A percentile compares a stretch with the other conserved stretches of the same genome.
phyloP scores from a whole-genome alignment of 2,329 filamentous ascomycete genomes.

The Sclerotinia spermophila region DNA sequence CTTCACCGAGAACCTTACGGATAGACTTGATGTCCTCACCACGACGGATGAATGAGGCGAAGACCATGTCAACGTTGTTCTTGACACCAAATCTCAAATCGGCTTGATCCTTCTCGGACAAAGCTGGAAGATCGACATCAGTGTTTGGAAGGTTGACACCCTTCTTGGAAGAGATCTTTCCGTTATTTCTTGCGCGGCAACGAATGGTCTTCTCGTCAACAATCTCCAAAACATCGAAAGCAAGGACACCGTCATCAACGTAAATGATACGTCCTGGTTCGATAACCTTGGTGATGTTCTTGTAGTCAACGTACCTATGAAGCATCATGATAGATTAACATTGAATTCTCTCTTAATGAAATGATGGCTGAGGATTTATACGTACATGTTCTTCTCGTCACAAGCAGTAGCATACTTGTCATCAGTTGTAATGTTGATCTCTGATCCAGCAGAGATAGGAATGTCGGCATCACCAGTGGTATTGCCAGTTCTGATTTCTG shows the following conservation, averaged over 20 bases:
- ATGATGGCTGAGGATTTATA: conserved; percentile 20
- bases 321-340: background rate
- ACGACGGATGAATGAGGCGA: conserved; percentile 95
- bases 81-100: conserved; percentile 95
- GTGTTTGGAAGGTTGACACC: conserved; percentile 99
- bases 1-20: conserved; percentile 82
- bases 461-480: conserved; percentile 68
- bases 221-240: conserved; percentile 87
- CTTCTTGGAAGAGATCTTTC: conserved; percentile 98
- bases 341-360: background rate
- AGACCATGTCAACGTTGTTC: conserved; percentile 99
- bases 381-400: conserved; percentile 91
- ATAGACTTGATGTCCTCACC: conserved; percentile 92
- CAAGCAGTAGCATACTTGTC: conserved; percentile 82
- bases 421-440: conserved; percentile 96
- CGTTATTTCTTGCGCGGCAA: conserved; percentile 89
- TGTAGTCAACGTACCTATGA: conserved; percentile 90
- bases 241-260: conserved; percentile 96
- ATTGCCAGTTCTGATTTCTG: conserved; percentile 82
- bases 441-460: conserved; percentile 75
- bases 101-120: conserved; percentile 96
- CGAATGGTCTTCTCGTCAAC: conserved; percentile 85
- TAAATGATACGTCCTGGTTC: conserved; percentile 88
- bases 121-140: conserved; percentile 93
- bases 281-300: conserved; percentile 99